Conservation (phyloP, 78 protist genomes). For the Isochrysis galbana region DNA sequence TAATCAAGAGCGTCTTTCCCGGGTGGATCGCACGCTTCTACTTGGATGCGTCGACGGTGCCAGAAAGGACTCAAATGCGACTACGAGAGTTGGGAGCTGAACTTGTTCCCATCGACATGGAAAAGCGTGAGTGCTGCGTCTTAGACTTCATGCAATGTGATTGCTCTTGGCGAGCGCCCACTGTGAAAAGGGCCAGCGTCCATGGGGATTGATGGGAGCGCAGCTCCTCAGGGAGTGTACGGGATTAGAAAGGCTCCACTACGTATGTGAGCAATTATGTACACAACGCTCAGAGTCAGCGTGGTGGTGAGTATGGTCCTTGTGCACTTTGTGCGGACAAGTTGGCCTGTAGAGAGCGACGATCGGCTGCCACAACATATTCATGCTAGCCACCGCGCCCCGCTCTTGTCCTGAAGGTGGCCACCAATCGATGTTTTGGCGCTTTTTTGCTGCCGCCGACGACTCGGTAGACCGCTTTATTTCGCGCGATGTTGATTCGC, state of each 20-base stretch:
- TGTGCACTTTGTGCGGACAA: background rate
- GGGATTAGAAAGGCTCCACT: too few species aligned
- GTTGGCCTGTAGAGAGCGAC: background rate
- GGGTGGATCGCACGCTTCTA: slow-evolving; percentile 44
- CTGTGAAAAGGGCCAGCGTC: too few species aligned
- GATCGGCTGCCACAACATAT: background rate
- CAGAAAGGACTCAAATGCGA: background rate
- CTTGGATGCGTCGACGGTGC: slow-evolving; percentile 26
- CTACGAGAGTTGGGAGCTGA: background rate
- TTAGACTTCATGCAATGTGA: too few species aligned
- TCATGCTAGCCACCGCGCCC: too few species aligned
- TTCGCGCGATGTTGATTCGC: slow-evolving; percentile 41
- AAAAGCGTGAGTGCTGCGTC: too few species aligned
- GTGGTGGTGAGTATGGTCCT: too few species aligned
- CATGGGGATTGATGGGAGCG: too few species aligned
- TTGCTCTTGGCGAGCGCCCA: too few species aligned
- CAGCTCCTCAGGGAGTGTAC: too few species aligned
- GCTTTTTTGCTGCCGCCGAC: slow-evolving; percentile 42
- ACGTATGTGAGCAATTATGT: too few species aligned
- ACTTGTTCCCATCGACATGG: background rate
- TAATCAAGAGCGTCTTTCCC: background rate
- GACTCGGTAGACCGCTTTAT: slow-evolving; percentile 22
- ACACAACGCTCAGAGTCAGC: too few species aligned
- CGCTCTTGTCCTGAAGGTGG: background rate
- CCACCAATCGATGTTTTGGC: slow-evolving; percentile 38